Evolutionary conservation across 2,329 filamentous ascomycete species (phyloP), one percentile per base, ranked within the genome.

Genomic region (Colletotrichum somersetense): DNA sequence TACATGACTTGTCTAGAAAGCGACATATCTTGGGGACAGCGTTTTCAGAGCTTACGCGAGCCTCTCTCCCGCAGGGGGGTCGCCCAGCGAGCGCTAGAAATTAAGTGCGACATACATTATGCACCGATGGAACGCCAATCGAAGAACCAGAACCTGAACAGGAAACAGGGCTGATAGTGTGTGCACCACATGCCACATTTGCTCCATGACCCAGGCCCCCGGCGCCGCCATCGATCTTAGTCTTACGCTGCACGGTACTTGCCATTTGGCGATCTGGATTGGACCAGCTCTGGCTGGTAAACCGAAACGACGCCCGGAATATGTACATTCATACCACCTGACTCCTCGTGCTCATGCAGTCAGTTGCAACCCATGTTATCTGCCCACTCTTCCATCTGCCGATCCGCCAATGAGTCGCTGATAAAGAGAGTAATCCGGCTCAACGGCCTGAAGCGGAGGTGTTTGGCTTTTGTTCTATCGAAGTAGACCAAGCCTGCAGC

Each of bases 111-210:
- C 69, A 72, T 55, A 33, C 55, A 23, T 58, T 38, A 72, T 55
- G 40, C 59, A 23, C 66, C 57, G 35, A 59, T 46, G 65, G 44
- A 69, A 68, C 50, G 38, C 67, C 66, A 72, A 61, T 55, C 55
- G 44, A 33, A 42, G 30, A 50, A 38, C 33, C 55, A 33, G 55
- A 42, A 46, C 59, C 59, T 53, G 53, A 6, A 61, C 59, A 58
- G 42, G 40, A 62, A 59, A 64, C 69, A 72, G 69, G 69, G 69
- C 66, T 72, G 69, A 69, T 55, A 48, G 66, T 55, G 59, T 69
- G 40, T 55, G 56, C 56, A 33, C 53, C 53, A 59, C 44, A 48
- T 63, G n/a, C 40, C 38, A 53, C 62, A 55, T 40, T 23, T 38
- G 44, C 52, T 63, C 53, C 58, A 46, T 53, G 59, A 64, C 46